These are phyloP conservation scores for Neonectria ditissima DNA, from an alignment of 2,329 filamentous ascomycete genomes.

Conservation along the genomic window DNA sequence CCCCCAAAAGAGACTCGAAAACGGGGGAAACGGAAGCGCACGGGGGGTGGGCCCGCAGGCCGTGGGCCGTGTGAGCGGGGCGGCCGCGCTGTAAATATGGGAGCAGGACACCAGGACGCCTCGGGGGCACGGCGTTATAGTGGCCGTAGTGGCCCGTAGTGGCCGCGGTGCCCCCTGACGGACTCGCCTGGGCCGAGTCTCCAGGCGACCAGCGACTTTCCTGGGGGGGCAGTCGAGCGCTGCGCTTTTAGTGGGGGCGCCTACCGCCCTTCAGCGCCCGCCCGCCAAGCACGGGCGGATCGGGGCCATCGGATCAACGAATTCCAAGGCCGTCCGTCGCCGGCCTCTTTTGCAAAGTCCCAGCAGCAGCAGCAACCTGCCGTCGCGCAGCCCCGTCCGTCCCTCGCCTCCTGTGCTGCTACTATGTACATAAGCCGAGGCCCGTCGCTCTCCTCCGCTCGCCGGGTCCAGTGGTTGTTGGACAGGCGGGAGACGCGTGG, in stretches of 20 bases:
- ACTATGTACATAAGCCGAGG: background rate
- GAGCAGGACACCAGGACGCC: constrained; percentile 11
- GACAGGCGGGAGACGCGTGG: background rate
- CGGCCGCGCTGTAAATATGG: constrained; percentile 10
- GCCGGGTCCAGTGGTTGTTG: background rate
- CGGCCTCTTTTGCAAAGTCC: background rate
- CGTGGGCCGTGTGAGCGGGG: constrained; percentile 25
- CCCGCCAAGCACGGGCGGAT: constrained; percentile 25
- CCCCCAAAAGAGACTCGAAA: constrained; percentile 12
- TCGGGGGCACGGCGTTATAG: constrained; percentile 14
- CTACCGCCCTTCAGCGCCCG: constrained; percentile 6
- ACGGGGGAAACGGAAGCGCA: constrained; percentile 28
- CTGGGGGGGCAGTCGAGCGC: background rate
- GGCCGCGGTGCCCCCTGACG: constrained; percentile 13
- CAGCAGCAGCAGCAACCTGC: no score
- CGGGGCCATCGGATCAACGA: constrained; percentile 20
- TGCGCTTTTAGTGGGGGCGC: background rate
- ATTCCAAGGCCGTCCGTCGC: constrained; percentile 1
- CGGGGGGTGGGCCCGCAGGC: constrained; percentile 28
- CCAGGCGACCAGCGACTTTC: background rate
- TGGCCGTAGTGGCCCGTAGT: constrained; percentile 20
- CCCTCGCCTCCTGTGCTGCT: background rate
- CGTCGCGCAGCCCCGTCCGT: background rate
- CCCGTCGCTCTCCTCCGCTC: background rate
- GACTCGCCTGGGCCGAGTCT: background rate